These are phyloP conservation scores for Colletotrichum gigasporum DNA, from an alignment of 2,329 filamentous ascomycete species.

Conservation along the genomic window DNA sequence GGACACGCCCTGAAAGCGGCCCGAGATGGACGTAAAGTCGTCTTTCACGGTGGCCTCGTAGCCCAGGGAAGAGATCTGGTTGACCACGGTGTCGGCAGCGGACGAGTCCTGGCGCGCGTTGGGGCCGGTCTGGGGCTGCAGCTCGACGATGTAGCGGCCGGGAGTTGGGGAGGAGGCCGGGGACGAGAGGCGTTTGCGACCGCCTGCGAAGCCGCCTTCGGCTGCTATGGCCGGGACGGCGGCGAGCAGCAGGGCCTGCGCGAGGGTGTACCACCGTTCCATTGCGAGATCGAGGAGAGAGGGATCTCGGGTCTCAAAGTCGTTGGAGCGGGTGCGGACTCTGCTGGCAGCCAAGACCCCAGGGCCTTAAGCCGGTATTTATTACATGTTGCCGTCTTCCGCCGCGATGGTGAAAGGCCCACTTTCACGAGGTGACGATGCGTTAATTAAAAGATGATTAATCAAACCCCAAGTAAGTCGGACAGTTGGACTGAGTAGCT, in stretches of 20 bases:
- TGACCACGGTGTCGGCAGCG: slow-evolving; percentile 6
- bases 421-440: slow-evolving; percentile 3
- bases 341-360: neutral
- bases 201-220: slow-evolving; percentile 6
- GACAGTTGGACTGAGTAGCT: too few relatives aligned
- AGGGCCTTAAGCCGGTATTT: neutral
- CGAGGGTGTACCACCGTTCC: slow-evolving; percentile 3
- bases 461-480: too few relatives aligned
- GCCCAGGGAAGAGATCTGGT: slow-evolving; percentile 20
- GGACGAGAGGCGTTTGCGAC: slow-evolving; percentile 3
- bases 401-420: neutral
- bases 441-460: slow-evolving; percentile 6
- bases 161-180: neutral
- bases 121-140: neutral
- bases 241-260: neutral
- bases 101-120: slow-evolving; percentile 12
- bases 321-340: neutral
- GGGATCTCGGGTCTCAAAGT: neutral
- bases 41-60: slow-evolving; percentile 24
- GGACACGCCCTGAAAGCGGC: slow-evolving; percentile 22
- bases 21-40: slow-evolving; percentile 20
- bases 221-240: neutral
- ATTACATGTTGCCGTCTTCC: neutral
- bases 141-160: slow-evolving; percentile 27
- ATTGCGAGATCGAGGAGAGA: neutral